phyloP scores from a whole-genome alignment of 768 basidiomycete genomes.

The Serendipita sp. region DNA sequence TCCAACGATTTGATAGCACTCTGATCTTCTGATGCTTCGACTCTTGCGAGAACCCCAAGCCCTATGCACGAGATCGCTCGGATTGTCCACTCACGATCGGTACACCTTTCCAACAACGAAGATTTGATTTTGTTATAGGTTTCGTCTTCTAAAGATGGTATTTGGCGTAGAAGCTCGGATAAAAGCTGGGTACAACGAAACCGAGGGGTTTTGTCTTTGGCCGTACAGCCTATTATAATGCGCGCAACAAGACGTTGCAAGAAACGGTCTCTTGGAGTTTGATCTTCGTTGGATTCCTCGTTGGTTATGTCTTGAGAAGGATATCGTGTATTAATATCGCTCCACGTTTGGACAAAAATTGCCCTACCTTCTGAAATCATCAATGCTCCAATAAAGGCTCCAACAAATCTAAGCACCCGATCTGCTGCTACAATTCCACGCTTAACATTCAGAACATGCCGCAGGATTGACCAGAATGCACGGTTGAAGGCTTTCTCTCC shows the following conservation, averaged over 20 bases:
- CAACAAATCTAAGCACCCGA: slow-evolving; percentile 64
- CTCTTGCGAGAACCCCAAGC: not conserved
- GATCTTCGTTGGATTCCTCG: not conserved
- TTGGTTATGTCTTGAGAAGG: not conserved
- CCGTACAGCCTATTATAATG: not conserved
- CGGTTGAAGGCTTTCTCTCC: slow-evolving; percentile 65
- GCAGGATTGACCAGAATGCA: not conserved
- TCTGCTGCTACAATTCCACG: slow-evolving; percentile 67
- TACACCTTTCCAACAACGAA: not conserved
- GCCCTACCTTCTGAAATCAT: not conserved
- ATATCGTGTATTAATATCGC: not conserved
- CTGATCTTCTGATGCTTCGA: not conserved
- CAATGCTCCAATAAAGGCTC: slow-evolving; percentile 19
- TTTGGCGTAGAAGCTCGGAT: not conserved
- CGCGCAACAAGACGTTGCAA: not conserved
- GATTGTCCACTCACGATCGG: not conserved
- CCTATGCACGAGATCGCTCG: not conserved
- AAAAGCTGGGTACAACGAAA: slow-evolving; percentile 1
- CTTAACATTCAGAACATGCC: slow-evolving; percentile 45
- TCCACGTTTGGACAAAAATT: not conserved
- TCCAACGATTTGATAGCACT: not conserved
- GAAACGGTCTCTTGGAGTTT: not conserved
- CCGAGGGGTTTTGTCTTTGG: slow-evolving; percentile 1
- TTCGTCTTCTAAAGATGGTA: not conserved
- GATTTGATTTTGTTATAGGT: not conserved